phyloP scores from a whole-genome alignment of 441 rosid genomes.

The Erysimum cheiri region DNA sequence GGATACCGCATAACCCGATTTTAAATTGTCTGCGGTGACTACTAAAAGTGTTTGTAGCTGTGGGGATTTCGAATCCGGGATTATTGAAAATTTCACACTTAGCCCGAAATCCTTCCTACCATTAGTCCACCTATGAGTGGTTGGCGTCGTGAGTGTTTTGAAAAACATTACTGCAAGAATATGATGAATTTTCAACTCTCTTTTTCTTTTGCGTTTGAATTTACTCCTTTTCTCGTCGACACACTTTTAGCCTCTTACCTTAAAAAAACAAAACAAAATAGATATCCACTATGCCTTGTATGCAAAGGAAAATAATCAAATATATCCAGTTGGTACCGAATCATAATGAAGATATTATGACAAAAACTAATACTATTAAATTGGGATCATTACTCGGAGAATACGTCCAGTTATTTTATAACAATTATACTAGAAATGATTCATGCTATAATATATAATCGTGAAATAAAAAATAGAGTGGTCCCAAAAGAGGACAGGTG shows the following conservation, averaged over 20 bases:
- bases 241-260: slow-evolving; percentile 41
- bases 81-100: too few relatives aligned
- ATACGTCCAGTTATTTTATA: slow-evolving; percentile 16
- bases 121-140: too few relatives aligned
- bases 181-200: slow-evolving; percentile 17
- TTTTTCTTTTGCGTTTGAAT: too few relatives aligned
- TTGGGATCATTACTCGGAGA: slow-evolving; percentile 29
- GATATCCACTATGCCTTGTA: slow-evolving; percentile 25
- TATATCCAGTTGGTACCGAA: slow-evolving; percentile 39
- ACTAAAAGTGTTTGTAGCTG: too few relatives aligned
- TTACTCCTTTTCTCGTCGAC: too few relatives aligned
- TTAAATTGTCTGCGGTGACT: too few relatives aligned
- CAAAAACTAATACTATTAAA: slow-evolving; percentile 6
- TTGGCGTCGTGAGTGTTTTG: too few relatives aligned
- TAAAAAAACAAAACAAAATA: slow-evolving; percentile 45
- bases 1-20: too few relatives aligned
- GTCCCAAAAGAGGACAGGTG: slow-evolving; percentile 46
- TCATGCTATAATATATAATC: not conserved
- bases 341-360: slow-evolving; percentile 35
- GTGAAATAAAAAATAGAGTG: slow-evolving; percentile 36
- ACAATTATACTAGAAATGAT: not conserved
- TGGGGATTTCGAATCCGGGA: too few relatives aligned
- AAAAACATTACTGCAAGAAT: slow-evolving; percentile 11
- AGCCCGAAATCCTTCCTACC: too few relatives aligned
- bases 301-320: slow-evolving; percentile 36